Evolutionary conservation across 1,139 yeast genomes (phyloP).

Genomic region (Lodderomyces margitis): DNA sequence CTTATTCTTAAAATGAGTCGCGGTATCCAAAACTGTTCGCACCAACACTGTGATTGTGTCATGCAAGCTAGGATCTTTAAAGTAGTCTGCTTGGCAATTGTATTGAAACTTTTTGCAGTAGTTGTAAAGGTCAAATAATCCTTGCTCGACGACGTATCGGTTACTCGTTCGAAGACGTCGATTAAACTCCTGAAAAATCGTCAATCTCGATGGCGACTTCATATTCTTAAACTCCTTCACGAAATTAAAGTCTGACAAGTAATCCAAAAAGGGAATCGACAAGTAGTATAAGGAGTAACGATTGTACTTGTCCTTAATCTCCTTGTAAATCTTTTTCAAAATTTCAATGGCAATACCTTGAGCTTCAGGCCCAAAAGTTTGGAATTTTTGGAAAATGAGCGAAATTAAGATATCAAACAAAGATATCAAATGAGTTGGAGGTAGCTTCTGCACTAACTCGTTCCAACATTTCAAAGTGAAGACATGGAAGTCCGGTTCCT

Average conservation of each 20-base stretch:
- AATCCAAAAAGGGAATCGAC: constrained; percentile 48
- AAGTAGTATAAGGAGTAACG: constrained; percentile 49
- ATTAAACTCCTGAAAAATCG: constrained; percentile 48
- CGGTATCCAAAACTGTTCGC: constrained; percentile 56
- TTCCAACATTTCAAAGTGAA: constrained; percentile 71
- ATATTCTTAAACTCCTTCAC: constrained; percentile 21
- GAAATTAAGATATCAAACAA: constrained; percentile 47
- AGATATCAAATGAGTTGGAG: constrained; percentile 50
- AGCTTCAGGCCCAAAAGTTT: constrained; percentile 44
- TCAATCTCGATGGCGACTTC: constrained; percentile 29
- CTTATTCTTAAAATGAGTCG: constrained; percentile 53
- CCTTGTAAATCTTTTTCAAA: constrained; percentile 38
- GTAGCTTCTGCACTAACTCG: constrained; percentile 49
- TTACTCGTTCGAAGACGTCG: constrained; percentile 66
- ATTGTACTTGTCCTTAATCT: constrained; percentile 30
- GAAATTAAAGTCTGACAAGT: constrained; percentile 28
- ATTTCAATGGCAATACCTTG: constrained; percentile 47
- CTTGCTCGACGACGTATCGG: constrained; percentile 74
- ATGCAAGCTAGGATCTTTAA: constrained; percentile 29
- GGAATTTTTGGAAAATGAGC: constrained; percentile 62
- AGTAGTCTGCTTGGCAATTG: constrained; percentile 43
- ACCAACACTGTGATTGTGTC: constrained; percentile 44
- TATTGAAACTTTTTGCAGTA: constrained; percentile 49
- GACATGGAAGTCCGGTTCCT: constrained; percentile 56
- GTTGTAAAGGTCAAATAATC: constrained; percentile 61